phyloP scores from a whole-genome alignment of 257 asterid species.

The Capsicum rhomboideum region DNA sequence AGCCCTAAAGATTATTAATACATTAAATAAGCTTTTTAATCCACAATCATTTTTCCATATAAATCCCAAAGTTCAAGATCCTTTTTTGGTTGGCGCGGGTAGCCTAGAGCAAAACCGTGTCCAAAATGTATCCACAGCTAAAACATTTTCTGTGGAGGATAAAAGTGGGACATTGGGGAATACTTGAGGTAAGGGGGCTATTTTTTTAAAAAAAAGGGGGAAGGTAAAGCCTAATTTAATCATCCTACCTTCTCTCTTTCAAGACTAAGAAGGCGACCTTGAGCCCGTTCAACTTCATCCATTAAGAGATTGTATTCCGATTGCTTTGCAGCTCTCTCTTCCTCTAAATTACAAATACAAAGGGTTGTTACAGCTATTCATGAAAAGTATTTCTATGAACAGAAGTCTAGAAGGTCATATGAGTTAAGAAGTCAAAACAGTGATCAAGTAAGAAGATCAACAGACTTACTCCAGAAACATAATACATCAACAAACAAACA shows the following conservation, averaged over 20 bases:
- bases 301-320: conserved; percentile 88
- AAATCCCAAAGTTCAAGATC: background rate
- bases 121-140: background rate
- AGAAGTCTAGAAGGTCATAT: background rate
- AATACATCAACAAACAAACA: background rate
- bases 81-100: background rate
- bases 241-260: conserved; percentile 87
- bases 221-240: background rate
- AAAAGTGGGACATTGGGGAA: background rate
- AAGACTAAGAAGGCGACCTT: conserved; percentile 85
- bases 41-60: background rate
- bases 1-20: background rate
- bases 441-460: background rate
- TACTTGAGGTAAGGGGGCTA: background rate
- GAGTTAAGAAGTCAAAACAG: background rate
- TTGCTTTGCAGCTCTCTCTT: conserved; percentile 85
- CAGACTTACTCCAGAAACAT: background rate
- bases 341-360: conserved; percentile 36
- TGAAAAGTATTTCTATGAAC: background rate
- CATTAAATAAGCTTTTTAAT: background rate
- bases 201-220: background rate
- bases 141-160: background rate
- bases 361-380: background rate
- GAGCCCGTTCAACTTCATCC: conserved; percentile 99
- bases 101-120: background rate